phyloP scores from a whole-genome alignment of 2,329 filamentous ascomycete species.

The Trichoderma aggressivum region DNA sequence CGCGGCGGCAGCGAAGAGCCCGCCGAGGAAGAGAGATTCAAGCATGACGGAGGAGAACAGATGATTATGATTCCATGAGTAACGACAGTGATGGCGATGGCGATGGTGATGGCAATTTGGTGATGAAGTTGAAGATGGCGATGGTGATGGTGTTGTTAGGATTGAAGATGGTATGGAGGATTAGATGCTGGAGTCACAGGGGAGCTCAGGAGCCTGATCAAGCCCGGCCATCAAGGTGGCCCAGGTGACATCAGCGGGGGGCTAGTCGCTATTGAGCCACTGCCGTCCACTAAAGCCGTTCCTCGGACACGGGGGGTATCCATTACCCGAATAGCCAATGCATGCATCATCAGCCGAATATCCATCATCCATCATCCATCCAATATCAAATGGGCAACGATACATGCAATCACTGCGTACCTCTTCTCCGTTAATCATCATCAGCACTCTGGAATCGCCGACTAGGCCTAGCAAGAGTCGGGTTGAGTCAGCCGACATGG shows the following conservation, averaged over 20 bases:
- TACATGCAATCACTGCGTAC: not conserved
- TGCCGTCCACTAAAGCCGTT: not conserved
- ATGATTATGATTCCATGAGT: slow-evolving; percentile 8
- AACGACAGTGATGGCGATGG: not conserved
- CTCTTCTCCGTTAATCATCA: not conserved
- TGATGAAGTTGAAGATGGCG: not conserved
- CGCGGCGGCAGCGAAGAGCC: slow-evolving; percentile 35
- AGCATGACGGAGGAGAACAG: slow-evolving; percentile 26
- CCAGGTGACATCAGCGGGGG: slow-evolving; percentile 17
- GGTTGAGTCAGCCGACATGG: not conserved
- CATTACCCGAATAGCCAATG: not conserved
- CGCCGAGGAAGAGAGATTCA: slow-evolving; percentile 25
- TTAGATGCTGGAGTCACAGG: not conserved
- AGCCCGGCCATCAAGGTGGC: slow-evolving; percentile 12
- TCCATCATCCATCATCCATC: not conserved
- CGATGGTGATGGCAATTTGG: not conserved
- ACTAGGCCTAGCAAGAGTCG: not conserved
- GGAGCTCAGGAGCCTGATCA: not conserved
- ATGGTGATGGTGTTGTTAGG: not conserved
- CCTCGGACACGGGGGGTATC: not conserved
- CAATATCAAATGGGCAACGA: no score
- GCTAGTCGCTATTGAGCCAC: not conserved
- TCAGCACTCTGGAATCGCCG: not conserved
- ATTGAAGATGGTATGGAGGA: not conserved
- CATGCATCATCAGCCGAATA: not conserved